Evolutionary conservation across 2,329 filamentous ascomycete species (phyloP), one percentile per base, ranked within the genome.

Genomic region (Claviceps humidiphila): DNA sequence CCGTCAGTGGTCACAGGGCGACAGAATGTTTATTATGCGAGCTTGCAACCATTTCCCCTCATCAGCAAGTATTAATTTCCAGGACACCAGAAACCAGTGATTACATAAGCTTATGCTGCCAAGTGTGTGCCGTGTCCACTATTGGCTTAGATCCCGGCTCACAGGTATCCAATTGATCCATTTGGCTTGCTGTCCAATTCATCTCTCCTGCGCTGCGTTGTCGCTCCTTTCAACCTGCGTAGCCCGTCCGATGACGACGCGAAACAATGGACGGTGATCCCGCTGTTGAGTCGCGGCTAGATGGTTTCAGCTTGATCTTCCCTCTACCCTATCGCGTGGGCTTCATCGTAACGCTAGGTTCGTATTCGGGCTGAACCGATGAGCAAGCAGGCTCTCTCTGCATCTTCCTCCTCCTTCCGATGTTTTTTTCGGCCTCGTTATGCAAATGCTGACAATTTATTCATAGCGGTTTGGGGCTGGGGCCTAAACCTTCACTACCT

Each of bases 391-490:
- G 14, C 20, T 42, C 17, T 5, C 17, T 4, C 17, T 22, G 17
- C 41, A 5, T 20, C 24, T 43, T 24, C 2, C 24, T 14, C 14
- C 30, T 26, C 17, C 1, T 16, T 34, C 4, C 9, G 26, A 30
- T 30, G 2, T 46, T 26, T 46, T 45, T 30, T 30, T n/a, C 14
- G 11, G 11, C 13, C 5, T 24, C 13, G 20, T 24, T 24, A 24
- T 16, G 42, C 1, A 26, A 40, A 49, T 39, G 16, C 50, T 51
- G 40, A 54, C 34, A 11, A 20, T 47, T 26, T 39, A n/a, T 13
- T n/a, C n/a, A 55, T 58, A 94, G 89, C 88, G 60, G 84, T 95
- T 63, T 97, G 91, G 91, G 89, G 88, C 66, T 98, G 91, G 89
- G 89, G 85, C 58, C 69, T 86, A 60, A 97, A 96, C 71, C 80